Conservation (phyloP, 208 protist genomes). For the Kentomonas sorsogonicus region DNA sequence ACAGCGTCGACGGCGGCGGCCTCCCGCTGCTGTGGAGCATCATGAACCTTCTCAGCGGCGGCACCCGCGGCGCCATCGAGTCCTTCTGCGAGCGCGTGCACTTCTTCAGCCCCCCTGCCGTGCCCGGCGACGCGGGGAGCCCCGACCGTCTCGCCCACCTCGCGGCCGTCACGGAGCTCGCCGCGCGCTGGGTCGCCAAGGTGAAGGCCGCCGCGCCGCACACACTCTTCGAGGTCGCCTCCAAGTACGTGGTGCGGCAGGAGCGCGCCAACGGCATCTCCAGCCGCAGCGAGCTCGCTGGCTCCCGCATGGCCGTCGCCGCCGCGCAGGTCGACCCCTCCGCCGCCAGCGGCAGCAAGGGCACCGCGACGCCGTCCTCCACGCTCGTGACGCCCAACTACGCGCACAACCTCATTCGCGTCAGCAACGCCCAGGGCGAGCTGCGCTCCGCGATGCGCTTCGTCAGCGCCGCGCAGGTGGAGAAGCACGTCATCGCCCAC, state of each 20-base stretch:
- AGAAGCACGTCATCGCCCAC: slow-evolving; percentile 28
- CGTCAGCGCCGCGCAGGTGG: slow-evolving; percentile 22
- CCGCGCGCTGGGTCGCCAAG: slow-evolving; percentile 39
- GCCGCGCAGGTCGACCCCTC: slow-evolving; percentile 23
- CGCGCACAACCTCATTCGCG: slow-evolving; percentile 47
- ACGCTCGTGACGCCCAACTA: slow-evolving; percentile 30
- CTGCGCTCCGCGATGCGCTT: slow-evolving; percentile 40
- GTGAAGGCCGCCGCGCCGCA: slow-evolving; percentile 29
- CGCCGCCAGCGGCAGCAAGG: slow-evolving; percentile 11
- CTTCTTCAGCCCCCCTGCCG: slow-evolving; percentile 38
- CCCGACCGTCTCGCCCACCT: slow-evolving; percentile 47
- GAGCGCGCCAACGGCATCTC: slow-evolving; percentile 23
- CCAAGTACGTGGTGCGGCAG: slow-evolving; percentile 54
- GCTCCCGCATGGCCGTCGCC: slow-evolving; percentile 29
- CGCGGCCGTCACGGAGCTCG: slow-evolving; percentile 30
- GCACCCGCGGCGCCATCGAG: slow-evolving; percentile 43
- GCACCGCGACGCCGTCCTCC: slow-evolving; percentile 13
- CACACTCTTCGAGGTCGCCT: slow-evolving; percentile 50
- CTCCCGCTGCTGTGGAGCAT: slow-evolving; percentile 75
- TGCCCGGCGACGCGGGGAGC: slow-evolving; percentile 42
- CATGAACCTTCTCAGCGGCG: slow-evolving; percentile 54
- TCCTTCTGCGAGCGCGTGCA: slow-evolving; percentile 47
- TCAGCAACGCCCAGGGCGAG: slow-evolving; percentile 56
- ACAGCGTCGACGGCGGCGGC: slow-evolving; percentile 36
- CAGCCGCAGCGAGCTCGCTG: slow-evolving; percentile 15